Conservation (phyloP, 441 rosid species). For the Populus hybrid region DNA sequence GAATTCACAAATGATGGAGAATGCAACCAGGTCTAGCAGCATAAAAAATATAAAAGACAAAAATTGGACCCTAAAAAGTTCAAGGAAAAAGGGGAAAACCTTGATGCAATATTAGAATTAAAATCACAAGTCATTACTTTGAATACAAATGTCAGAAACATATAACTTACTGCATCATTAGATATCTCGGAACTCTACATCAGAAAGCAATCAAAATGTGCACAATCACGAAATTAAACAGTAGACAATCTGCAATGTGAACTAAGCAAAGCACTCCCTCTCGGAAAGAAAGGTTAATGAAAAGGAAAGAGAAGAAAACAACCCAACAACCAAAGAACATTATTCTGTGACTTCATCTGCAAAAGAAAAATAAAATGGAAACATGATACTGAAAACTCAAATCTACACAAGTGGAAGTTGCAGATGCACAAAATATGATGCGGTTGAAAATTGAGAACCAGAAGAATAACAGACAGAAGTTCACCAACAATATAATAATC, state of each 20-base stretch:
- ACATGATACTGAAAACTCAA: neutral
- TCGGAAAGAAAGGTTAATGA: neutral
- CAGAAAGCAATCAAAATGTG: neutral
- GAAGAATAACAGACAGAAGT: neutral
- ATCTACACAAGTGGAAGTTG: neutral
- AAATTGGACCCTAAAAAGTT: neutral
- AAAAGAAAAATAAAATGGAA: no score
- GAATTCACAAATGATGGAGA: neutral
- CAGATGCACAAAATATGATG: neutral
- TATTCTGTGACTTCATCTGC: neutral
- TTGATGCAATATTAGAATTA: neutral
- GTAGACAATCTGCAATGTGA: neutral
- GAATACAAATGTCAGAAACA: neutral
- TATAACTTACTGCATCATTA: neutral
- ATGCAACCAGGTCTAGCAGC: neutral
- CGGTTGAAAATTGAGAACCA: neutral
- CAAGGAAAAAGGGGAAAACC: neutral
- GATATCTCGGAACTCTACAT: neutral
- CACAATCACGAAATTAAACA: neutral
- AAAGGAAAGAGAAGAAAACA: neutral
- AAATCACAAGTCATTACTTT: neutral
- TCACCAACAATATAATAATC: neutral
- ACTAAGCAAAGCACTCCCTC: neutral
- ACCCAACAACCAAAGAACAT: neutral
- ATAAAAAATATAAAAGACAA: no score